Evolutionary conservation across 805 yeast species (phyloP).

Genomic region (Jamesozyma hellenica): DNA sequence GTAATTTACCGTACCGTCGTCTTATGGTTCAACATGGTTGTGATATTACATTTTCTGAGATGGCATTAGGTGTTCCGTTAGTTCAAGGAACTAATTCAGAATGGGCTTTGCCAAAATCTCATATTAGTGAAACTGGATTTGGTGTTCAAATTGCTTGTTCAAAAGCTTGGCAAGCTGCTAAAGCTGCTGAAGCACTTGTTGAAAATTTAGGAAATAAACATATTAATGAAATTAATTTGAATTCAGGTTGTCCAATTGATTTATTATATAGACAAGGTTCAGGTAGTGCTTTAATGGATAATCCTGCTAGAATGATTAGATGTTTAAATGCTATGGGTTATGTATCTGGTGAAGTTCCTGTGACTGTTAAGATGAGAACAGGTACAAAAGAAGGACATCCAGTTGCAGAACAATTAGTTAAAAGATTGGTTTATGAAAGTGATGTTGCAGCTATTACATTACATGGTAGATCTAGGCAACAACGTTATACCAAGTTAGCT

Average conservation of each 20-base stretch:
- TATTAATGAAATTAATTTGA: conserved; percentile 78
- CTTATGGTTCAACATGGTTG: conserved; percentile 86
- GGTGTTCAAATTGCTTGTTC: conserved; percentile 90
- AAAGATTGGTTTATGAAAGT: conserved; percentile 62
- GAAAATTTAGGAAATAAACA: conserved; percentile 33
- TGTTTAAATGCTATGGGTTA: conserved; percentile 83
- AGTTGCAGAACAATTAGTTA: conserved; percentile 71
- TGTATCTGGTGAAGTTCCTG: conserved; percentile 81
- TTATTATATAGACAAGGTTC: conserved; percentile 89
- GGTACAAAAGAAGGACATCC: conserved; percentile 82
- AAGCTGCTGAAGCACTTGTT: conserved; percentile 67
- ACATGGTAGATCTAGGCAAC: conserved; percentile 95
- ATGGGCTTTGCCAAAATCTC: conserved; percentile 96
- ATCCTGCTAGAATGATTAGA: conserved; percentile 69
- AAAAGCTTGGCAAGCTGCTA: conserved; percentile 87
- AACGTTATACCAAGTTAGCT: conserved; percentile 82
- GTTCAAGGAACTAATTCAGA: conserved; percentile 87
- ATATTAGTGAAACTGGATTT: conserved; percentile 67
- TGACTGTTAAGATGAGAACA: conserved; percentile 84
- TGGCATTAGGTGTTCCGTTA: conserved; percentile 83
- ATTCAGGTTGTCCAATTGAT: conserved; percentile 97
- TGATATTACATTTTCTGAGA: conserved; percentile 87
- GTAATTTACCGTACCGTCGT: conserved; percentile 90
- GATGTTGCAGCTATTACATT: conserved; percentile 85
- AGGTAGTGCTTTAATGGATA: conserved; percentile 87